Conservation (phyloP, 306 rosid genomes). For the Pachyrhizus erosus region DNA sequence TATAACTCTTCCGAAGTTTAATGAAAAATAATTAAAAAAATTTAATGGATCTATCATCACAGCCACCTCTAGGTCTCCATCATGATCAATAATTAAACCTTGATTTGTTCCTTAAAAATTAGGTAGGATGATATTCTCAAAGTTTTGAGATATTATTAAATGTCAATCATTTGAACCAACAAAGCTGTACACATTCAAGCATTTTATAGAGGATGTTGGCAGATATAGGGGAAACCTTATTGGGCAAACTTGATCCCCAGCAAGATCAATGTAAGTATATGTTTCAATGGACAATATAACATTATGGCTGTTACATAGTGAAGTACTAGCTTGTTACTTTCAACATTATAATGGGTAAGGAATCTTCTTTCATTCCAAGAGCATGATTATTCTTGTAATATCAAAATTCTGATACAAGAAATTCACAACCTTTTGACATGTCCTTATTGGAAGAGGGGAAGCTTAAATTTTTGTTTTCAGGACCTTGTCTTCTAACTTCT, state of each 20-base stretch:
- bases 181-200: not conserved
- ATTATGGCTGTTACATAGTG: not conserved
- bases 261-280: not conserved
- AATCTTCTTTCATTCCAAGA: too few species aligned
- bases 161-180: not conserved
- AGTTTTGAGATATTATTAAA: not conserved
- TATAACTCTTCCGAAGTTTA: not conserved
- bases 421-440: too few species aligned
- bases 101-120: conserved; percentile 16
- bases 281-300: not conserved
- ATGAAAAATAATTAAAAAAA: not conserved
- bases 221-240: not conserved
- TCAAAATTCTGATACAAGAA: too few species aligned
- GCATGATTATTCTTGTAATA: not conserved
- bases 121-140: not conserved
- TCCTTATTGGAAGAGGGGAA: not conserved
- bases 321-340: conserved; percentile 3
- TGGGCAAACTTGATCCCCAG: conserved; percentile 7
- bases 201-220: conserved; percentile 6
- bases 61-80: not conserved
- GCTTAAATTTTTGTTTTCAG: not conserved
- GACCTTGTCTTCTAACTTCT: conserved; percentile 15
- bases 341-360: not conserved
- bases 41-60: not conserved
- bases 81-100: not conserved